phyloP scores from a whole-genome alignment of 1,284 basidiomycete genomes.

The Apiotrichum gamsii region DNA sequence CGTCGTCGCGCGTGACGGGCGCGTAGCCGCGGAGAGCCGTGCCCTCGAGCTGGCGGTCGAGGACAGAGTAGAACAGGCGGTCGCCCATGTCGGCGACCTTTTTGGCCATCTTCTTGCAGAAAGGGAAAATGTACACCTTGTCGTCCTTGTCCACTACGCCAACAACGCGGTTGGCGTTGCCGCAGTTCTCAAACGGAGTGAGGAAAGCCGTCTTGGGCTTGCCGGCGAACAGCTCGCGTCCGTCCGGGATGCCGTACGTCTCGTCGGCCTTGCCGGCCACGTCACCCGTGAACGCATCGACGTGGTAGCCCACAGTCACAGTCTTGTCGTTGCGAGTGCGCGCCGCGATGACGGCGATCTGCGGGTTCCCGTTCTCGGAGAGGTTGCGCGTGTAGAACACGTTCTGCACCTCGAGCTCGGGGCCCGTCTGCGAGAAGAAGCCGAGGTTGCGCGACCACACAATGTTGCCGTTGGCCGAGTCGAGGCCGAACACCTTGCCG shows the following conservation, averaged over 20 bases:
- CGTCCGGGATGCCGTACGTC: conserved; percentile 23
- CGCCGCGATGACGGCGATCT: conserved; percentile 37
- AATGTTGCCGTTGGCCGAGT: conserved; percentile 66
- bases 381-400: conserved; percentile 35
- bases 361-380: conserved; percentile 33
- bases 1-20: conserved; percentile 6
- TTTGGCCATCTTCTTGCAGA: conserved; percentile 40
- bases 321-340: conserved; percentile 2
- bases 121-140: conserved; percentile 42
- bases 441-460: conserved; percentile 64
- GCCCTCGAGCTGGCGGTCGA: conserved; percentile 16
- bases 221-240: conserved; percentile 35
- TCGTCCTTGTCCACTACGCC: conserved; percentile 33
- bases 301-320: conserved; percentile 61
- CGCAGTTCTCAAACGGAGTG: conserved; percentile 40
- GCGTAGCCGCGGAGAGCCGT: conserved; percentile 12
- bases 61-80: conserved; percentile 30
- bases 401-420: conserved; percentile 32
- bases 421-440: conserved; percentile 22
- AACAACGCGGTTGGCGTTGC: conserved; percentile 33
- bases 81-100: conserved; percentile 26
- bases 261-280: conserved; percentile 34
- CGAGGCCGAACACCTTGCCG: conserved; percentile 76
- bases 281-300: conserved; percentile 70
- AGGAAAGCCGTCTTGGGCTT: conserved; percentile 32